Evolutionary conservation across 306 rosid species (phyloP).

Genomic region (Aeschynomene evenia): DNA sequence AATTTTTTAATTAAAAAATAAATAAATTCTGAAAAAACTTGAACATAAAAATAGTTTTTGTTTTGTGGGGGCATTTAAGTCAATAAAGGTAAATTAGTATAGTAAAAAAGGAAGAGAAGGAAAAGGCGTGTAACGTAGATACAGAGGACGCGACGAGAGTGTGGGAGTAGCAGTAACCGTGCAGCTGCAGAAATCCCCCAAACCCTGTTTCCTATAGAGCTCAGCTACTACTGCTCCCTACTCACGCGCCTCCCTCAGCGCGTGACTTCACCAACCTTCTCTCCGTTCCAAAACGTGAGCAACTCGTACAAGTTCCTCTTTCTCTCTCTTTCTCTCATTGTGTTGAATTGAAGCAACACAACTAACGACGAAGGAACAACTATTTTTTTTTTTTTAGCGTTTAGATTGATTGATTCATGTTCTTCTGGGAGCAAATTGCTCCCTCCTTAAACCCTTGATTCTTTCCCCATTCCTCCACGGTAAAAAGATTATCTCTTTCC

Average conservation of each 20-base stretch:
- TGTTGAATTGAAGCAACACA: slow-evolving; percentile 12
- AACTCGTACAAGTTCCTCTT: slow-evolving; percentile 46
- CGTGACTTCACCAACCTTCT: slow-evolving; percentile 23
- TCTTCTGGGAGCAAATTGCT: slow-evolving; percentile 37
- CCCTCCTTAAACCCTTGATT: slow-evolving; percentile 54
- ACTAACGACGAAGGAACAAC: slow-evolving; percentile 52
- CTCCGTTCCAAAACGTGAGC: slow-evolving; percentile 42
- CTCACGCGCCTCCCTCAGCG: slow-evolving; percentile 35
- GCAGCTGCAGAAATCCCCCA: slow-evolving; percentile 16
- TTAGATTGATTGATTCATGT: slow-evolving; percentile 58
- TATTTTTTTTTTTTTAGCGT: slow-evolving; percentile 36
- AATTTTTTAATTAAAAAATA: no score
- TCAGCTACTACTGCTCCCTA: neutral
- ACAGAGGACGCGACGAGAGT: neutral
- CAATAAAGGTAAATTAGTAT: neutral
- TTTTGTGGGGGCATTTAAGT: neutral
- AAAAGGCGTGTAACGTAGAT: neutral
- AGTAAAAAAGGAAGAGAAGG: neutral
- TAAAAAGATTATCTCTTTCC: slow-evolving; percentile 37
- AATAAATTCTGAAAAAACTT: no score
- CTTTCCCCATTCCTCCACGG: slow-evolving; percentile 45
- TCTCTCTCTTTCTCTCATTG: slow-evolving; percentile 14
- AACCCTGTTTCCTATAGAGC: slow-evolving; percentile 25
- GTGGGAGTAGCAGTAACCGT: neutral
- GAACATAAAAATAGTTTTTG: neutral